Base-by-base conservation (phyloP, 495 filamentous ascomycete species). In the Corynascus novoguineensis region DNA sequence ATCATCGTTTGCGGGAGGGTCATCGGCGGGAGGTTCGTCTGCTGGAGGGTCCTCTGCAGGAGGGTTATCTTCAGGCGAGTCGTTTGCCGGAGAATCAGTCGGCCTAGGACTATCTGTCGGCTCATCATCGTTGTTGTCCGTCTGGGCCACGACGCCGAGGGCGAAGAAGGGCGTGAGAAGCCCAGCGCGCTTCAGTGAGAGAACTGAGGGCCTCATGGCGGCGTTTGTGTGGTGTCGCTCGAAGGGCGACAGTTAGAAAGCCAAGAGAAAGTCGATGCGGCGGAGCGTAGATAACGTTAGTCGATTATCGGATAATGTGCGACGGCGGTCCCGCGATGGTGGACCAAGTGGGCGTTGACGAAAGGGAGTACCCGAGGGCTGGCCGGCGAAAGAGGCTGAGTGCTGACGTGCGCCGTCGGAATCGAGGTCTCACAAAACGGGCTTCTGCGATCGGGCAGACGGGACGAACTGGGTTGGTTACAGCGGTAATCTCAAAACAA, bases 161-260 rank as follows among this genome's bases (percentile, higher is more conserved):
- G 71, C 57, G 24, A 70, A 55, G 50, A 68, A 53, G 34, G 63
- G 58, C 15, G 74, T 64, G 17, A 71, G 60, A 51, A 73, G 65
- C 41, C 71, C 58, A 51, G 61, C 64, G 46, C 70, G 65, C 67
- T 64, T 71, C 64, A 71, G 55, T 53, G 70, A 70, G 42, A 67
- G 50, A 21, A 55, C 63, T 52, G 64, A 46, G 11, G 61, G 50
- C 38, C 56, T 51, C 69, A 72, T 72, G 32, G 37, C 48, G 59
- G 28, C 46, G 25, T 5, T 44, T 7, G 40, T 34, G 12, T 49
- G n/a, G n/a, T n/a, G 32, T 34, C 24, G 47, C 44, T 44, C 34
- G n/a, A 45, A n/a, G 11, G 35, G 21, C 55, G 37, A 28, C 24
- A 3, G 4, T 19, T 24, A 9, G 17, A 35, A 25, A 24, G 38